phyloP scores from a whole-genome alignment of 805 yeast genomes.

The Saccharomycopsis schoenii region DNA sequence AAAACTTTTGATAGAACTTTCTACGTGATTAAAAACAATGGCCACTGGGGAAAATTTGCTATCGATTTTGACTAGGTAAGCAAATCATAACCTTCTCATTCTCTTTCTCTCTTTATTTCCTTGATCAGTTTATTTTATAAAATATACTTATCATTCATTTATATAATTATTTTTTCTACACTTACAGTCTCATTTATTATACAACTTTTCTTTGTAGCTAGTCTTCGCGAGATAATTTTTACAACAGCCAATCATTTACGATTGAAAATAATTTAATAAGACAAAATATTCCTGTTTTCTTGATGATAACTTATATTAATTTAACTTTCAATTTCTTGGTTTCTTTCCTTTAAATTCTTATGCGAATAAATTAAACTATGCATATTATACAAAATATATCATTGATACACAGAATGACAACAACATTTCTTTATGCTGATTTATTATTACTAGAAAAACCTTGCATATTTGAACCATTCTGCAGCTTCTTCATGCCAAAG shows the following conservation, averaged over 20 bases:
- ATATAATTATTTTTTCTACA: no score
- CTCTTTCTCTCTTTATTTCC: neutral
- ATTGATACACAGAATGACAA: neutral
- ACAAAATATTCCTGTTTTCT: no score
- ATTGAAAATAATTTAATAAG: no score
- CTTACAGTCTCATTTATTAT: no score
- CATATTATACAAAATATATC: neutral
- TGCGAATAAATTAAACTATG: neutral
- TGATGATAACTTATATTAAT: no score
- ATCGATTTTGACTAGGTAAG: constrained; percentile 13
- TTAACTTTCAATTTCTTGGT: no score
- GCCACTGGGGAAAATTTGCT: constrained; percentile 16
- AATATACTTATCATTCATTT: no score
- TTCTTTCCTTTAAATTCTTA: no score
- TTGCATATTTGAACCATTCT: constrained; percentile 45
- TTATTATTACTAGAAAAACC: constrained; percentile 27
- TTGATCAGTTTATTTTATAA: neutral
- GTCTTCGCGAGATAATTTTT: no score
- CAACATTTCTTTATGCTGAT: neutral
- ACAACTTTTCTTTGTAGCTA: no score
- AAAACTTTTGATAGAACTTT: constrained; percentile 15
- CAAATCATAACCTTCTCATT: neutral
- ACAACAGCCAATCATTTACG: no score
- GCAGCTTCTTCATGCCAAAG: constrained; percentile 54
- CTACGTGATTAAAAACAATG: constrained; percentile 11